Percentiles rank a stretch among this genome's conserved stretches.
These are phyloP conservation scores for Cutaneotrichosporon daszewskae DNA, from an alignment of 1,284 basidiomycete species.

Conservation along the genomic window DNA sequence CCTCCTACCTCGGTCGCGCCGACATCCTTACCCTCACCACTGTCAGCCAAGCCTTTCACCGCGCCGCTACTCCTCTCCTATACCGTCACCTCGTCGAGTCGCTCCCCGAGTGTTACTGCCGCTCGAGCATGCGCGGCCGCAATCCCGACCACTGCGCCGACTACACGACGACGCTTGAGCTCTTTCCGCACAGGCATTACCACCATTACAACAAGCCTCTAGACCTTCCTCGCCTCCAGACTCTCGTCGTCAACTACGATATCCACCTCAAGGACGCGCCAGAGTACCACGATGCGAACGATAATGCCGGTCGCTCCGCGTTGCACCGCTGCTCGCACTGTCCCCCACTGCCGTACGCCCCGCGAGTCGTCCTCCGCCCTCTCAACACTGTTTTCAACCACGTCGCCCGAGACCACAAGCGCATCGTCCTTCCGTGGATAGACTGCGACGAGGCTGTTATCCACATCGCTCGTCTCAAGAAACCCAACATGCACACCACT, in stretches of 20 bases:
- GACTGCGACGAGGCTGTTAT: no score
- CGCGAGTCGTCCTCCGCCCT: constrained; percentile 1
- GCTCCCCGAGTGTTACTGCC: neutral
- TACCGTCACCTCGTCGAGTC: neutral
- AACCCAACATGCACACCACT: no score
- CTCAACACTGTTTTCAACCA: neutral
- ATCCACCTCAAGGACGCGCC: neutral
- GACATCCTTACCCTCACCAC: neutral
- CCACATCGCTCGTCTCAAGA: no score
- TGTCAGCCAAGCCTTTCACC: neutral
- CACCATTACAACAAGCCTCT: neutral
- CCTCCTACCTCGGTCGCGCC: neutral
- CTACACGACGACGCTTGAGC: constrained; percentile 1
- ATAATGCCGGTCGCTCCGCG: neutral
- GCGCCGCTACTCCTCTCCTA: neutral
- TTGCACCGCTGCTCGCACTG: neutral
- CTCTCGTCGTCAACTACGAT: constrained; percentile 2
- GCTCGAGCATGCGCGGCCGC: neutral
- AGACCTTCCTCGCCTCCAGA: neutral
- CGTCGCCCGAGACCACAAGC: no score
- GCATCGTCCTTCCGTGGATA: neutral
- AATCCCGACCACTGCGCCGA: neutral
- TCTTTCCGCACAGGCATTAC: constrained; percentile 1
- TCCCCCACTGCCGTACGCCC: neutral
- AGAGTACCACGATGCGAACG: neutral